Conservation (phyloP, 345 rosid species). For the Hypericum perforatum region DNA sequence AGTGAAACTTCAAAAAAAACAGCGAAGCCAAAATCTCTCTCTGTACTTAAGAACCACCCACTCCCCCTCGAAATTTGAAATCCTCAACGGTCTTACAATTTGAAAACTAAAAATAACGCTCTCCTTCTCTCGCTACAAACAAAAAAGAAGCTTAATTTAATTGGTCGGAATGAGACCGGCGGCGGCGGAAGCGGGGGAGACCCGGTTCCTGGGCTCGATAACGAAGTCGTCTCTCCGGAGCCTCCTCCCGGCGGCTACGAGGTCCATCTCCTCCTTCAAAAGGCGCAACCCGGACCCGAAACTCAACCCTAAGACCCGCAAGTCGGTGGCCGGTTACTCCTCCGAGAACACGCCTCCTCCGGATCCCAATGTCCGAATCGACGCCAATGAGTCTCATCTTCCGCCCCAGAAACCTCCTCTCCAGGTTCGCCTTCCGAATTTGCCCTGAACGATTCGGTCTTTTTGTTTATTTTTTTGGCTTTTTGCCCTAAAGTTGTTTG, state of each 20-base stretch:
- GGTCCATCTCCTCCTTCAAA: constrained; percentile 45
- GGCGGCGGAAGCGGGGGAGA: constrained; percentile 13
- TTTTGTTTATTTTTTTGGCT: neutral
- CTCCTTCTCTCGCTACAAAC: no score
- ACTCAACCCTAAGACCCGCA: constrained; percentile 7
- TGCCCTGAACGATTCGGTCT: neutral
- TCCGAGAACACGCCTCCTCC: constrained; percentile 60
- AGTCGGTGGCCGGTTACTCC: constrained; percentile 13
- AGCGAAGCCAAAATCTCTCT: no score
- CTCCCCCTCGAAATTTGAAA: no score
- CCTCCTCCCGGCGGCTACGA: constrained; percentile 34
- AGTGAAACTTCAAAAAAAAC: no score
- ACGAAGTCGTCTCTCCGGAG: constrained; percentile 52
- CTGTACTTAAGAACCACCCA: no score
- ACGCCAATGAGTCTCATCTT: constrained; percentile 11
- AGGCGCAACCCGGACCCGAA: constrained; percentile 26
- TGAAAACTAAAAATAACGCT: no score
- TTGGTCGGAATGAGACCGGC: constrained; percentile 12
- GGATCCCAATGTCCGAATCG: constrained; percentile 42
- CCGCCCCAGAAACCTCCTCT: constrained; percentile 1
- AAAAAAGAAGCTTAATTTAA: no score
- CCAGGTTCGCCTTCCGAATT: constrained; percentile 22
- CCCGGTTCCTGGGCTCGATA: constrained; percentile 33
- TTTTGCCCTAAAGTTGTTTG: no score
- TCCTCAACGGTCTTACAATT: no score